Evolutionary conservation across 495 filamentous ascomycete species (phyloP), one percentile per base, ranked within the genome.

Genomic region (Friedmanniomyces endolithicus): DNA sequence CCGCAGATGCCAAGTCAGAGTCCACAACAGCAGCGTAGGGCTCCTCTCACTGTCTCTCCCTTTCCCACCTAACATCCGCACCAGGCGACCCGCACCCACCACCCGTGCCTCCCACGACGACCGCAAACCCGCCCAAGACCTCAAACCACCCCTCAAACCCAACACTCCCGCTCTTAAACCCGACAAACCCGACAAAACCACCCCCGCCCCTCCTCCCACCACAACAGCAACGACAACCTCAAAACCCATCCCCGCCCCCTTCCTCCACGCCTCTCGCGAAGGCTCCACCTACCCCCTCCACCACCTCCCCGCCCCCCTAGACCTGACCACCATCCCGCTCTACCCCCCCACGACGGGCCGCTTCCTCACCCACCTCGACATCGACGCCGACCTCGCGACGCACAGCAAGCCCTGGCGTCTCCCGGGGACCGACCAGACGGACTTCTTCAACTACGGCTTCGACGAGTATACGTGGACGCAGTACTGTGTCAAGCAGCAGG

Each of bases 401-500:
- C 82, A 86, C 61, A 85, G 88, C 61, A 96, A 95, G 70, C 92
- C 90, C 31, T 98, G 92, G 92, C 82, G 92, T 25, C 83, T 88
- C 55, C 92, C 92, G 9, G 92, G 92, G n/a, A 85, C 90, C 43
- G 92, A 97, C 67, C 78, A 94, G 40, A 88, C 84, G 24, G 92
- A 98, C 68, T 98, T 92, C 69, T 98, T 98, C 78, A 98, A 98
- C 72, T 98, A 97, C 72, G 94, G 94, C 34, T 98, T 98, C 59
- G 92, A 98, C 71, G 92, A 98, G 69, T 98, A 97, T 67, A 96
- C 94, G 16, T 98, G 92, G 92, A 86, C 90, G 25, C 80, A 87
- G 55, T 98, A 97, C 70, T 90, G 90, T 27, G 70, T 88, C 56
- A 94, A 94, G 63, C 94, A 97, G 65, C 81, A 87, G 52, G 74